phyloP scores from a whole-genome alignment of 1,284 basidiomycete genomes.

The Sphagnurus paluster region DNA sequence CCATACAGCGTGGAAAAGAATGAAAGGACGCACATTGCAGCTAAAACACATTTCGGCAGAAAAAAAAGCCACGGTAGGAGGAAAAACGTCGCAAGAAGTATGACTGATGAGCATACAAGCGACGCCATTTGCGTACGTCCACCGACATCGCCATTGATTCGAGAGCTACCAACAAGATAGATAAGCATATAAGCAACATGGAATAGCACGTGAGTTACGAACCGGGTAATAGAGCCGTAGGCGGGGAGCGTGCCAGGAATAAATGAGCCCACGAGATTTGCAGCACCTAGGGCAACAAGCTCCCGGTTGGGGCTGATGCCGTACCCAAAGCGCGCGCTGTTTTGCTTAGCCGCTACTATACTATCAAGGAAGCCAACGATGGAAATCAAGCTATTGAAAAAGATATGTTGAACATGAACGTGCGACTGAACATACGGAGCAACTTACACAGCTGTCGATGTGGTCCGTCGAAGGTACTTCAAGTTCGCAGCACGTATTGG shows the following conservation, averaged over 20 bases:
- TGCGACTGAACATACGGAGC: not conserved
- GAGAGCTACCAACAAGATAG: slow-evolving; percentile 50
- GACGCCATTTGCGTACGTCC: slow-evolving; percentile 88
- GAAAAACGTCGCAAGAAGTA: slow-evolving; percentile 86
- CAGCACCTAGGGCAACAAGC: slow-evolving; percentile 82
- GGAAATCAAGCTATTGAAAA: slow-evolving; percentile 57
- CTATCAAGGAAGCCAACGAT: slow-evolving; percentile 81
- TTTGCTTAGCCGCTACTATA: slow-evolving; percentile 88
- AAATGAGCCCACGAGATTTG: slow-evolving; percentile 79
- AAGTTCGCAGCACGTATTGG: slow-evolving; percentile 63
- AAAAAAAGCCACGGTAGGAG: slow-evolving; percentile 77
- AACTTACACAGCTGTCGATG: slow-evolving; percentile 74
- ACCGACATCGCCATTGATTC: slow-evolving; percentile 86
- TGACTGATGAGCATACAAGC: slow-evolving; percentile 71
- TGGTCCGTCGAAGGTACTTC: slow-evolving; percentile 71
- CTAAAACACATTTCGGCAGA: slow-evolving; percentile 82
- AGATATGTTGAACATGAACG: slow-evolving; percentile 4
- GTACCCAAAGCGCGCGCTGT: slow-evolving; percentile 80
- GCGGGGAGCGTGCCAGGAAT: slow-evolving; percentile 86
- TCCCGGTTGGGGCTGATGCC: slow-evolving; percentile 91
- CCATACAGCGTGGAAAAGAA: not conserved
- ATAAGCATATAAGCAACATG: no score
- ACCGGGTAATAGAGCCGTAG: slow-evolving; percentile 87
- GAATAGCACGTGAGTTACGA: no score
- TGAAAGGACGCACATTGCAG: slow-evolving; percentile 59